A percentile compares a stretch with the other conserved stretches of the same genome.
These are phyloP conservation scores for Phlegmacium glaucopus DNA, from an alignment of 768 basidiomycete genomes.

Conservation along the genomic window DNA sequence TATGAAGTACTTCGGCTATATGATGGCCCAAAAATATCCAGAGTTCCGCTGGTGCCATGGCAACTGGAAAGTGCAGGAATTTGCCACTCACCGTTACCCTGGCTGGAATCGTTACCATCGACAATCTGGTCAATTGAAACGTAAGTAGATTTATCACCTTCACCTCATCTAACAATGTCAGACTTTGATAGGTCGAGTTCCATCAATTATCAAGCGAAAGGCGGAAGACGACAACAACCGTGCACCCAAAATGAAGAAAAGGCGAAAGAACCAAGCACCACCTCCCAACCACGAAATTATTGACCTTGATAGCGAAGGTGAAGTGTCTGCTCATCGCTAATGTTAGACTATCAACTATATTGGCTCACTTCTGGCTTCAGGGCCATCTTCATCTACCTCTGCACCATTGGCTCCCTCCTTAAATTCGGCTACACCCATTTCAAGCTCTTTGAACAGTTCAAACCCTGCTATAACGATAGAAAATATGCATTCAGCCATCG, in stretches of 20 bases:
- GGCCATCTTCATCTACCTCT: too few relatives aligned
- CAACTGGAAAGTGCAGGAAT: constrained; percentile 3
- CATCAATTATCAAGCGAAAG: neutral
- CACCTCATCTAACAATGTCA: neutral
- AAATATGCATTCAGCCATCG: too few relatives aligned
- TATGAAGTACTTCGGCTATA: neutral
- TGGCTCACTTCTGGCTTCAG: too few relatives aligned
- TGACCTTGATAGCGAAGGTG: neutral
- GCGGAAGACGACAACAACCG: neutral
- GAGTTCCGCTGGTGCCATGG: constrained; percentile 2
- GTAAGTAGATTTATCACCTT: neutral
- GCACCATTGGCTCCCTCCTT: too few relatives aligned
- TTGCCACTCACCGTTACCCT: constrained; percentile 3
- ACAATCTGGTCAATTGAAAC: neutral
- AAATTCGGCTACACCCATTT: too few relatives aligned
- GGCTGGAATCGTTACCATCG: neutral
- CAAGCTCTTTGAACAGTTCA: too few relatives aligned
- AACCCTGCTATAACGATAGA: too few relatives aligned
- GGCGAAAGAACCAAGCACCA: neutral
- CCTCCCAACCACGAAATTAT: neutral
- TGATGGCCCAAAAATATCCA: constrained; percentile 1
- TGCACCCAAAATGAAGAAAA: neutral
- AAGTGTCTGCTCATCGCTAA: too few relatives aligned
- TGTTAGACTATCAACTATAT: too few relatives aligned
- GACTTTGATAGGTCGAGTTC: neutral